Evolutionary conservation across 257 asterid genomes (phyloP), one percentile per base, ranked within the genome.

Genomic region (Przewalskia tangutica): DNA sequence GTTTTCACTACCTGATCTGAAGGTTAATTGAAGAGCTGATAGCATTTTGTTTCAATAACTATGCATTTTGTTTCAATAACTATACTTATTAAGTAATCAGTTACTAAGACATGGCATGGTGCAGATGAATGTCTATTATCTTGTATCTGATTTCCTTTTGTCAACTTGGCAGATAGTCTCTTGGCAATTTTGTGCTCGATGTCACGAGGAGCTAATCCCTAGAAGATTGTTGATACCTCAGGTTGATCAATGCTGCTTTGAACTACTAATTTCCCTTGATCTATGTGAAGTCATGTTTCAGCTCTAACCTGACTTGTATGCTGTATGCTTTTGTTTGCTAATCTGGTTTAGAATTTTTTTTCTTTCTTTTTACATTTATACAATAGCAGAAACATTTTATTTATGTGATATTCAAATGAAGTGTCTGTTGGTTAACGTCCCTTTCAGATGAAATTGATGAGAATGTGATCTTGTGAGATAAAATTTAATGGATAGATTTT

Each of bases 151-250:
- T 66, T 60, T 68, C 81, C 27, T 36, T 81, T 46, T 36, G 55
- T 32, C 32, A 20, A 48, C 42, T 84, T 64, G 51, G 66, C 91
- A 95, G 99, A 95, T 95, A 84, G 89, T 95, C 92, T 94, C 98
- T 14, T 95, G 99, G 99, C 98, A 92, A 82, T 95, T 95, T 84
- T 95, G 99, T 90, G 99, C 98, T 34, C 90, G 99, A 27, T 97
- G 95, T 60, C 99, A 95, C 84, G 99, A 95, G 89, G 98, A 95
- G 85, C 94, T 95, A 79, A 93, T 95, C 67, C 98, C 99, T 81
- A 89, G 97, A 82, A 90, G 97, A 86, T 88, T 91, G 89, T 87
- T 95, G 85, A 89, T 93, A 86, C 97, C 98, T 80, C 99, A 95
- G 98, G 99, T 95, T 77, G 17, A 20, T 64, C 68, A 62, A 75